Percentiles rank a stretch among this genome's conserved stretches.
Conservation (phyloP, 345 rosid genomes). For the Viola odorata region DNA sequence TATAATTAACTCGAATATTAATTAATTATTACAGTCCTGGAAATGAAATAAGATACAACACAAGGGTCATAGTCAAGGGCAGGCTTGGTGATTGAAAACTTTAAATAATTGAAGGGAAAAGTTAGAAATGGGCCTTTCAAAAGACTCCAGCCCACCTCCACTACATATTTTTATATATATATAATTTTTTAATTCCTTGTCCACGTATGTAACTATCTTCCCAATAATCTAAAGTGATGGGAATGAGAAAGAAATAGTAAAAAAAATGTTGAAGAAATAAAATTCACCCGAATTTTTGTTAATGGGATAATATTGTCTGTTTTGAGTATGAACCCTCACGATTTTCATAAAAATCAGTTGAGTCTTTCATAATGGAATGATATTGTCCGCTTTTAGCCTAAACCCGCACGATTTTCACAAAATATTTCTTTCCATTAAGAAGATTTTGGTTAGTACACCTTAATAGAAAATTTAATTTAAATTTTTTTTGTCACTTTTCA, state of each 20-base stretch:
- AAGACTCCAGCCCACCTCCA: constrained; percentile 15
- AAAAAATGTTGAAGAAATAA: constrained; percentile 8
- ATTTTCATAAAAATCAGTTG: too few species aligned
- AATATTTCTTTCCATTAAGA: too few species aligned
- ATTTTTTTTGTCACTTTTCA: neutral
- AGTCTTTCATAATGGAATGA: too few species aligned
- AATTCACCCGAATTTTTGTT: too few species aligned
- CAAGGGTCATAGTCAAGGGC: constrained; percentile 28
- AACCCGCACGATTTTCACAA: too few species aligned
- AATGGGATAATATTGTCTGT: too few species aligned
- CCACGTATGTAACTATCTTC: constrained; percentile 22
- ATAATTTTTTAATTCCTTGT: neutral
- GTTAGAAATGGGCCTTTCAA: constrained; percentile 38
- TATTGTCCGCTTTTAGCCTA: too few species aligned
- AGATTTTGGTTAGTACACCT: too few species aligned
- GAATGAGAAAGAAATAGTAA: constrained; percentile 18
- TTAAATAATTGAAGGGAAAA: constrained; percentile 39
- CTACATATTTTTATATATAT: too few species aligned
- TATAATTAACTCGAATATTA: neutral
- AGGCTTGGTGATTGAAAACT: constrained; percentile 16
- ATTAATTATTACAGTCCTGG: neutral
- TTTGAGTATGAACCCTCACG: too few species aligned
- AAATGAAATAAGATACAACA: neutral
- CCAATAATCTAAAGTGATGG: constrained; percentile 11
- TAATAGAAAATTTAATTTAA: too few species aligned